phyloP scores from a whole-genome alignment of 2,329 filamentous ascomycete species.

The Colletotrichum liriopes region DNA sequence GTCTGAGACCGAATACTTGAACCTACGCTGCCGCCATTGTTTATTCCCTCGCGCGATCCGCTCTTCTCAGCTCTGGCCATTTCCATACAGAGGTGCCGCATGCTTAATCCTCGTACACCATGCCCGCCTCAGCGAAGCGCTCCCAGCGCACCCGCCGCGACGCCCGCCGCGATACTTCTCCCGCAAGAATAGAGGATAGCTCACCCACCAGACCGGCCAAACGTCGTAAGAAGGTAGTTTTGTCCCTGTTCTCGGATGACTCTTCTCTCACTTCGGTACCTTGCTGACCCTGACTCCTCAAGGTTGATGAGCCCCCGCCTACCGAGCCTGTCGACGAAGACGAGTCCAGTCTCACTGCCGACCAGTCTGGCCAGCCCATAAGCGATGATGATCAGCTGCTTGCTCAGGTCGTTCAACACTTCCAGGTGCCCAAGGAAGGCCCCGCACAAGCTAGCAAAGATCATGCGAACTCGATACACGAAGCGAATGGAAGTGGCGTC shows the following conservation, averaged over 20 bases:
- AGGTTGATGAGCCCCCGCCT: constrained; percentile 58
- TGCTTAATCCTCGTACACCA: constrained; percentile 42
- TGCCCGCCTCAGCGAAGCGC: constrained; percentile 58
- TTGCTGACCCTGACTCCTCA: constrained; percentile 31
- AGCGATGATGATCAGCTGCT: constrained; percentile 71
- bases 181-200: constrained; percentile 61
- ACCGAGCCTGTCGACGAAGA: constrained; percentile 63
- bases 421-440: constrained; percentile 59
- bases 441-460: constrained; percentile 73
- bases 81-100: constrained; percentile 35
- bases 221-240: constrained; percentile 73
- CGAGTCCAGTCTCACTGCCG: constrained; percentile 59
- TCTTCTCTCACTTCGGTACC: constrained; percentile 7
- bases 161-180: constrained; percentile 55
- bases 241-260: constrained; percentile 22
- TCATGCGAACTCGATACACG: constrained; percentile 76
- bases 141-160: constrained; percentile 57
- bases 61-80: not conserved
- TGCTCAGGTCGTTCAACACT: constrained; percentile 68
- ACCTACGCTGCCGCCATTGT: constrained; percentile 16
- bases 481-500: constrained; percentile 73
- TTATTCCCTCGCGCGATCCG: constrained; percentile 12
- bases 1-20: constrained; percentile 39
- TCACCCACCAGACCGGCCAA: constrained; percentile 75
- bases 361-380: constrained; percentile 56